Conservation (phyloP, 768 basidiomycete genomes). For the Termitomyces sp. region DNA sequence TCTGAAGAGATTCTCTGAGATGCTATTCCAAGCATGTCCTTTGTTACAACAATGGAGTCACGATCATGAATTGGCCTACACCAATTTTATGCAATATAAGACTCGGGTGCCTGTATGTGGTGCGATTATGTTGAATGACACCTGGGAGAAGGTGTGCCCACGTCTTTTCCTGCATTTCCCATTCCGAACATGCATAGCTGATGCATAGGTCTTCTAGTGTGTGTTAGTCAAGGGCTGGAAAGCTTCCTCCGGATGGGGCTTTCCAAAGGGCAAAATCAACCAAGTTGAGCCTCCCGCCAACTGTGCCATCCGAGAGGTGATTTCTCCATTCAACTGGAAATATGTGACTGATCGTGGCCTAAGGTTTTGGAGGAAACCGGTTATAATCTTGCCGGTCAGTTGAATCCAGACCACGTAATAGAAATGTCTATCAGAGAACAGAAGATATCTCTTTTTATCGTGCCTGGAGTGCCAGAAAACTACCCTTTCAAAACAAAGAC, state of each 20-base stretch:
- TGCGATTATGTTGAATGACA: slow-evolving; percentile 89
- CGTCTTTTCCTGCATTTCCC: not conserved
- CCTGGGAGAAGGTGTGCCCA: slow-evolving; percentile 82
- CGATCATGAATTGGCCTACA: slow-evolving; percentile 82
- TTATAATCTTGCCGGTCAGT: slow-evolving; percentile 72
- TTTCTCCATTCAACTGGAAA: slow-evolving; percentile 14
- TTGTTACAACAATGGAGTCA: slow-evolving; percentile 77
- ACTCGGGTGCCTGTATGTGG: slow-evolving; percentile 96
- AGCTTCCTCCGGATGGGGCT: slow-evolving; percentile 95
- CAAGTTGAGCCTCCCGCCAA: slow-evolving; percentile 77
- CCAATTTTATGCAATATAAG: slow-evolving; percentile 94
- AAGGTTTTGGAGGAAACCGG: slow-evolving; percentile 98
- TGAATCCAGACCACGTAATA: slow-evolving; percentile 65
- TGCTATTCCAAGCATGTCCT: slow-evolving; percentile 83
- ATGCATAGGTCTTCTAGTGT: slow-evolving; percentile 47
- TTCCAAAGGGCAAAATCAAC: slow-evolving; percentile 99
- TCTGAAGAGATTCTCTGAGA: slow-evolving; percentile 89
- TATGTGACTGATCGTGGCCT: slow-evolving; percentile 1
- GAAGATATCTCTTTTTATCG: slow-evolving; percentile 85
- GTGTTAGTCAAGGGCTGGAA: slow-evolving; percentile 99
- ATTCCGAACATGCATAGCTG: slow-evolving; percentile 3
- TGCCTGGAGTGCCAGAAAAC: slow-evolving; percentile 82
- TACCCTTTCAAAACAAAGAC: slow-evolving; percentile 91
- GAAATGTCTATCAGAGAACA: slow-evolving; percentile 88
- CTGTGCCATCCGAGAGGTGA: slow-evolving; percentile 91